These are phyloP conservation scores for Candida frijolesensis DNA, from an alignment of 1,139 yeast genomes.

Conservation along the genomic window DNA sequence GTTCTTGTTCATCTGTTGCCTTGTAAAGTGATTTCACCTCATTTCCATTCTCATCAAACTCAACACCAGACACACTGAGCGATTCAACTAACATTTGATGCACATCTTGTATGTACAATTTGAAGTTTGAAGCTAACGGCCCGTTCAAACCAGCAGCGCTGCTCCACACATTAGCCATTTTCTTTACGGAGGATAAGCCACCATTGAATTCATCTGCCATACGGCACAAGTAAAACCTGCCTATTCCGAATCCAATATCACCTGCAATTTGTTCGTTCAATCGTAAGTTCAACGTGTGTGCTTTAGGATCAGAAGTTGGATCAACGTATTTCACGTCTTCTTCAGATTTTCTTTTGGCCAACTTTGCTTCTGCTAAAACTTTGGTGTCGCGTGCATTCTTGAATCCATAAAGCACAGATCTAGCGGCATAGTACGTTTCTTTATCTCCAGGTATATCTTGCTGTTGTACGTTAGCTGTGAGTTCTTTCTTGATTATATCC, in stretches of 20 bases:
- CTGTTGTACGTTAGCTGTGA: constrained; percentile 30
- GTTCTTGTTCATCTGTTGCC: constrained; percentile 17
- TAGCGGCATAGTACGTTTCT: constrained; percentile 45
- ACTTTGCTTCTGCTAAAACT: constrained; percentile 33
- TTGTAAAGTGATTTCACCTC: constrained; percentile 21
- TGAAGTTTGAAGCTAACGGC: constrained; percentile 40
- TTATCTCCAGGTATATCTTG: constrained; percentile 50
- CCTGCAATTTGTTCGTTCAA: constrained; percentile 47
- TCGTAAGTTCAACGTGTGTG: constrained; percentile 41
- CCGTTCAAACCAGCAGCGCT: constrained; percentile 20
- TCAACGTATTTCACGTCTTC: constrained; percentile 41
- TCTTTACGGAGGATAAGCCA: constrained; percentile 37
- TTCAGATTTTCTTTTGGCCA: constrained; percentile 29
- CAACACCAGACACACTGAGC: constrained; percentile 34
- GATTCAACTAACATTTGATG: constrained; percentile 35
- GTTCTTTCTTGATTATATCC: constrained; percentile 40
- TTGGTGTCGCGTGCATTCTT: constrained; percentile 35
- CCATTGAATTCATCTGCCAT: constrained; percentile 44
- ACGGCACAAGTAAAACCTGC: constrained; percentile 48
- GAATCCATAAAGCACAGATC: constrained; percentile 42
- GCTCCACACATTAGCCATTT: constrained; percentile 30
- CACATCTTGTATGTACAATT: constrained; percentile 54
- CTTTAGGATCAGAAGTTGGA: constrained; percentile 44
- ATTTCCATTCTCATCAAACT: constrained; percentile 27
- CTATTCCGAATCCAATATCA: constrained; percentile 48